Base-by-base conservation (phyloP, 345 rosid species). In the Gossypium raimondii region DNA sequence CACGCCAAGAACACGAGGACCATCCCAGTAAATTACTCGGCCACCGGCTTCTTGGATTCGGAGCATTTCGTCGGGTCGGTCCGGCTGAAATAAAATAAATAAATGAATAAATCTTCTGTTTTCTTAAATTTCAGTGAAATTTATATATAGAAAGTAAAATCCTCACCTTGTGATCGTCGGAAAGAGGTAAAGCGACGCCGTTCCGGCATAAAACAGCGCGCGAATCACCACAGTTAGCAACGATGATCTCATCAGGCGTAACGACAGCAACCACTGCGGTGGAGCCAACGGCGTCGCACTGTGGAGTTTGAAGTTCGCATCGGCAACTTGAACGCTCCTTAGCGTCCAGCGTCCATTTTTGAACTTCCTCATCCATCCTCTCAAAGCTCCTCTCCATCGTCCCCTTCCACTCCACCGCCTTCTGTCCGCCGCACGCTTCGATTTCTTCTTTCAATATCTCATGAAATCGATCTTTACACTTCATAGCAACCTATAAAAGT, bases 1-100 rank as follows among this genome's bases (percentile, higher is more conserved):
- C 27, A 90, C 89, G 3, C 96, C 96, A 0, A 87, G 89, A 24
- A 90, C 95, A 8, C 95, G 79, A 6, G 95, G 79, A 2, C 90
- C 88, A n/a, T 90, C 95, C 96, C 93, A 90, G 77, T 82, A 89
- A 47, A 90, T 90, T 3, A 90, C 96, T 1, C 92, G 89, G 51
- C 96, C 93, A 0, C 92, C 91, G 0, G 88, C 92, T 17, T 67
- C 78, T 76, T 90, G 68, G 67, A 90, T 90, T 60, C 96, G 82
- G 7, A 50, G 16, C 56, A 89, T 71, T 77, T 90, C 96, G 70
- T 90, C 96, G 0, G 90, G 92, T n/a, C 96, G 83, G 75, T 90
- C 92, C 65, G 96, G 96, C 96, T 90, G 85, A 9, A 34, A 63
- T 25, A 24, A 9, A 20, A 25, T 34, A 29, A 51, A 50, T 50